Evolutionary conservation across 1,139 yeast species (phyloP).

Genomic region (Taphrina confusa): DNA sequence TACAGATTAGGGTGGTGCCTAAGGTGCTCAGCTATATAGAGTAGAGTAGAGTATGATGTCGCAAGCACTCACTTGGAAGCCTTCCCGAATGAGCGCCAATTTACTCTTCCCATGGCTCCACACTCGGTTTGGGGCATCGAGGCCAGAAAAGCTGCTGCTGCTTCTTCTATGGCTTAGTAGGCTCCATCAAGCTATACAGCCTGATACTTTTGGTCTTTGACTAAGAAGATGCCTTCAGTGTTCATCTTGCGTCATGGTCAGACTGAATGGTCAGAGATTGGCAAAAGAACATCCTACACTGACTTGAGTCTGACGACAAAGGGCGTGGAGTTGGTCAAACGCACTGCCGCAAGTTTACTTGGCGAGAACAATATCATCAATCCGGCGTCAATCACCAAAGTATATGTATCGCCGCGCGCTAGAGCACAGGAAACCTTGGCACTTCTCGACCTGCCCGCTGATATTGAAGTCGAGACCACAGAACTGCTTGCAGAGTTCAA

Average conservation of each 20-base stretch:
- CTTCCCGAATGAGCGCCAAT: too few relatives aligned
- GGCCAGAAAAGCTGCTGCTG: too few relatives aligned
- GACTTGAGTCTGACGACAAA: constrained; percentile 74
- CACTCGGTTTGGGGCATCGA: too few relatives aligned
- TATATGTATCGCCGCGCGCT: constrained; percentile 75
- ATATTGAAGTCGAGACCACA: constrained; percentile 46
- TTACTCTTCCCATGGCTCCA: too few relatives aligned
- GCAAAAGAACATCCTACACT: constrained; percentile 85
- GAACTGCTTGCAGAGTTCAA: constrained; percentile 90
- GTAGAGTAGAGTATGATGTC: too few relatives aligned
- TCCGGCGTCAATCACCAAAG: constrained; percentile 61
- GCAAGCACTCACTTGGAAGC: too few relatives aligned
- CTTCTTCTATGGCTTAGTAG: too few relatives aligned
- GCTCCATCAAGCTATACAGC: too few relatives aligned
- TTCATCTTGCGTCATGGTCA: constrained; percentile 53
- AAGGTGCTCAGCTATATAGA: too few relatives aligned
- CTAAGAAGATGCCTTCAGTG: constrained; percentile 3
- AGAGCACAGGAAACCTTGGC: constrained; percentile 77
- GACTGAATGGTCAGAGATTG: constrained; percentile 93
- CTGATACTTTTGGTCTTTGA: too few relatives aligned
- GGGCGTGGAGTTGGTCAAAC: constrained; percentile 73
- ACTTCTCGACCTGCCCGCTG: constrained; percentile 52
- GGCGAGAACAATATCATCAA: constrained; percentile 63
- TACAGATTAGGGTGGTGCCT: too few relatives aligned
- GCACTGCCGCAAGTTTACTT: constrained; percentile 71